Base-by-base conservation (phyloP, 345 rosid species). In the Syzygium jambos region DNA sequence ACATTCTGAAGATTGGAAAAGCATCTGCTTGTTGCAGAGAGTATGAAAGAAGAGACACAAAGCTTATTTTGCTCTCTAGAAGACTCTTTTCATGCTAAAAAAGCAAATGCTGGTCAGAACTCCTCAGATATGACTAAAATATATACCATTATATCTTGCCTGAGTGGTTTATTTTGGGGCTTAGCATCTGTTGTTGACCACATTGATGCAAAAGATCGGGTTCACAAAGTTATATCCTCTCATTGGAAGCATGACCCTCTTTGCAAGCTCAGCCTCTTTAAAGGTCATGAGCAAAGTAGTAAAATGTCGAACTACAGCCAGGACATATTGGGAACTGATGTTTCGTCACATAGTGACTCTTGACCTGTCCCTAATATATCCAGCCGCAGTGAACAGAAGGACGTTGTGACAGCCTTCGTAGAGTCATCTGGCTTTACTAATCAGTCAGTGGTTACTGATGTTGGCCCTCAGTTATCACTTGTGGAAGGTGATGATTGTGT, bases 91-190 rank as follows among this genome's bases (percentile, higher is more conserved):
- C 38, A 55, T 86, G 90, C 88, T 86, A 90, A 85, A 85, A 88
- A 89, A 73, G 84, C 54, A 30, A 90, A 92, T 51, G 78, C 85
- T 89, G 87, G 87, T 85, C 68, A 84, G 46, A 51, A 92, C 90
- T 90, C 86, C 85, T 88, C 89, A 51, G 87, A 91, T 88, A 87
- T 92, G 89, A 89, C 89, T 90, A 92, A 91, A 88, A 86, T 93
- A 88, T 92, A 94, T 85, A 91, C 92, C 80, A 61, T 90, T 19
- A 77, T 94, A 88, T 93, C 97, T 87, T 95, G 98, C 91, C 88
- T 95, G 84, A 89, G 93, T 91, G 98, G 99, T 85, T 94, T 92
- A 88, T 83, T 98, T 88, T 98, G 98, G 97, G 99, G 98, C 89
- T 87, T 95, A 85, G 93, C 96, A 89, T 94, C 95, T 86, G 93